Evolutionary conservation across 441 rosid genomes (phyloP).

Genomic region (Corymbia citriodora): DNA sequence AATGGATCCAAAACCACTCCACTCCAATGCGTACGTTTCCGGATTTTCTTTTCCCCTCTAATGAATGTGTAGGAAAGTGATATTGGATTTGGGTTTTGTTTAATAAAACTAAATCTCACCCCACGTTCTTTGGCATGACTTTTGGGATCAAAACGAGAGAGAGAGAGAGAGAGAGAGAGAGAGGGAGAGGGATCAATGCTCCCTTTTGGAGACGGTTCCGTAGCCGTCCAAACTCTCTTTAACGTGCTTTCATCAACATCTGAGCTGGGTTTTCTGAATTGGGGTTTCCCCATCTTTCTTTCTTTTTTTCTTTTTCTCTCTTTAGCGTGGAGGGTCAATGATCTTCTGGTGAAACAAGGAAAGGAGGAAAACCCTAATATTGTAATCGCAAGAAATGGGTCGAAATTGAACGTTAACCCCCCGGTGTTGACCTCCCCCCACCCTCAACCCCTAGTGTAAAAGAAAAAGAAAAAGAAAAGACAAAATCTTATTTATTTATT

Average conservation of each 20-base stretch:
- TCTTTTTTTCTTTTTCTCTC: background rate
- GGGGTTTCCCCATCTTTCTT: background rate
- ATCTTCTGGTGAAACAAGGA: background rate
- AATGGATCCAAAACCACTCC: background rate
- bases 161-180: background rate
- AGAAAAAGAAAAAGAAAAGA: background rate
- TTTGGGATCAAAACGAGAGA: background rate
- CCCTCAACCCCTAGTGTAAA: background rate
- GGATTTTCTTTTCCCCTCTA: background rate
- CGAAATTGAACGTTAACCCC: background rate
- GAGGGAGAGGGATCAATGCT: background rate
- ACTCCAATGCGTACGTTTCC: background rate
- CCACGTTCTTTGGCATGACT: background rate
- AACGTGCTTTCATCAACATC: background rate
- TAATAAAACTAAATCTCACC: background rate
- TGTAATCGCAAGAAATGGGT: background rate
- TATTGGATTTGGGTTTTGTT: background rate
- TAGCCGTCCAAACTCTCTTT: background rate
- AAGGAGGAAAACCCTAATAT: background rate
- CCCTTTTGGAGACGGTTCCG: background rate
- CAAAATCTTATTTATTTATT: too few species aligned
- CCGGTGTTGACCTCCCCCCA: background rate
- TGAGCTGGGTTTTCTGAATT: background rate
- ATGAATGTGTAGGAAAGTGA: background rate
- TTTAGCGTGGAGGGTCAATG: background rate